Conservation (phyloP, 345 rosid species). For the Eucalyptus curtisii region DNA sequence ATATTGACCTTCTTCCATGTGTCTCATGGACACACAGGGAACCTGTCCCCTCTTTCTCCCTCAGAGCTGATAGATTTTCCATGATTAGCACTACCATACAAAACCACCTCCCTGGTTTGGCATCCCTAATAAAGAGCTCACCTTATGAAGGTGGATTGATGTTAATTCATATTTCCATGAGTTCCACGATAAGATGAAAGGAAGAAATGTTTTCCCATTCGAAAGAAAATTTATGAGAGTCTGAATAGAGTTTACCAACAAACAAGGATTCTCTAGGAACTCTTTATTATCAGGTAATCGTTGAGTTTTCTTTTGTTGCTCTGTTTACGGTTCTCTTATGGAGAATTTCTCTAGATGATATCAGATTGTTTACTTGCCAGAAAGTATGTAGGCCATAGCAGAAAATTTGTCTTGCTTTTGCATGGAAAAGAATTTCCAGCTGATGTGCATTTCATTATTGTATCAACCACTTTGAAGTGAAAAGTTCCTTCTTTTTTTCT, state of each 20-base stretch:
- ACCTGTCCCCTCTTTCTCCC: neutral
- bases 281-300: neutral
- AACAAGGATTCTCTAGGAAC: neutral
- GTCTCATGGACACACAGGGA: neutral
- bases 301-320: neutral
- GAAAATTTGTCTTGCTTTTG: neutral
- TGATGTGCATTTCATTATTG: neutral
- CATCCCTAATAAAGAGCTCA: neutral
- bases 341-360: neutral
- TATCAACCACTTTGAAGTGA: neutral
- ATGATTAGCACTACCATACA: neutral
- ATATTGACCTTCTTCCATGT: neutral
- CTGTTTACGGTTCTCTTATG: neutral
- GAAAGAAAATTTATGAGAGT: neutral
- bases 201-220: neutral
- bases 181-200: neutral
- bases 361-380: neutral
- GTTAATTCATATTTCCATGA: neutral
- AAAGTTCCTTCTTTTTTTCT: neutral
- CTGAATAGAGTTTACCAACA: neutral
- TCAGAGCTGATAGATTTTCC: neutral
- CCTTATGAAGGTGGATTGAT: neutral
- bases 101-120: neutral
- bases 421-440: neutral
- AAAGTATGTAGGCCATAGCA: neutral